phyloP scores from a whole-genome alignment of 352 stramenopile species.

The Phytophthora constricta region DNA sequence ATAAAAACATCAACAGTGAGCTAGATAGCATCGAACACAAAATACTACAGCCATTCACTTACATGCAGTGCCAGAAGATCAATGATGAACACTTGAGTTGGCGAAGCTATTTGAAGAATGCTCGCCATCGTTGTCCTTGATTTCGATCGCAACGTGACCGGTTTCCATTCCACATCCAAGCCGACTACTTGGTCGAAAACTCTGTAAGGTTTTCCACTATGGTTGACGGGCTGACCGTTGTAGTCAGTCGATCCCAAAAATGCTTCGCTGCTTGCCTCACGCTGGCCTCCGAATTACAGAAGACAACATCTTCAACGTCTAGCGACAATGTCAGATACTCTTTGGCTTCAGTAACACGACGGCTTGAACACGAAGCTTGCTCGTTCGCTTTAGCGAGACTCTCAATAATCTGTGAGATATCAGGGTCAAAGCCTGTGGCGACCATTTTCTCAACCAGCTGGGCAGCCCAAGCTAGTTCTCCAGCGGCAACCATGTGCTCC shows the following conservation, averaged over 20 bases:
- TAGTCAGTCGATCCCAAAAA: constrained; percentile 28
- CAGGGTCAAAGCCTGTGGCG: constrained; percentile 12
- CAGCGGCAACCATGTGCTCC: constrained; percentile 44
- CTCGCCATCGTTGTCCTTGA: constrained; percentile 50
- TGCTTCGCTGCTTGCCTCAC: constrained; percentile 32
- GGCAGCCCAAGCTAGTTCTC: constrained; percentile 36
- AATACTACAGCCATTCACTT: constrained; percentile 9
- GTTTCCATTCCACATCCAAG: constrained; percentile 76
- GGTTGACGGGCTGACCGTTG: background rate
- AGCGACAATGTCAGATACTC: constrained; percentile 41
- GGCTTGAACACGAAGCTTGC: background rate
- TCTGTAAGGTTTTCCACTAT: background rate
- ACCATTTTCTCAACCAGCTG: constrained; percentile 47
- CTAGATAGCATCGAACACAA: background rate
- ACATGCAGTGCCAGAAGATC: constrained; percentile 69
- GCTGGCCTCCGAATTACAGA: constrained; percentile 48
- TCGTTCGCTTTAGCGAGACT: background rate
- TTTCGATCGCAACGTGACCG: constrained; percentile 35
- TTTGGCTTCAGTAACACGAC: background rate
- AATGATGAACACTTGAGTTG: constrained; percentile 54
- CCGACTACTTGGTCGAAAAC: constrained; percentile 36
- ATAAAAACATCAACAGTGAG: constrained; percentile 4
- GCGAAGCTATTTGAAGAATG: constrained; percentile 67
- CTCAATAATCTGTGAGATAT: constrained; percentile 18
- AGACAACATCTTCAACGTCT: constrained; percentile 31